phyloP scores from a whole-genome alignment of 352 stramenopile species.

The Globisporangium uncinulatum region DNA sequence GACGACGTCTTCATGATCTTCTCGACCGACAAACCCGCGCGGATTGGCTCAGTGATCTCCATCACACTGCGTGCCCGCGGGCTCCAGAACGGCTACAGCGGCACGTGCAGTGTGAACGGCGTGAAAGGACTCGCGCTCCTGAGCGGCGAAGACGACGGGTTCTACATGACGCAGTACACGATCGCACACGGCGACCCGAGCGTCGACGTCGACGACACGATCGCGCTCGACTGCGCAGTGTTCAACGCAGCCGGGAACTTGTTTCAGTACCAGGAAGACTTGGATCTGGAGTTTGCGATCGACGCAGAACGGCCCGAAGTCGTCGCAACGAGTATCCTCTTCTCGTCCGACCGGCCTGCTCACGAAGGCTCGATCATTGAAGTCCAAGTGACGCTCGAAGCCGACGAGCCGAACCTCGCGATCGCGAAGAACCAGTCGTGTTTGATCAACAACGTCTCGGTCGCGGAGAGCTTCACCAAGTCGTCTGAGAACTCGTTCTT shows the following conservation, averaged over 20 bases:
- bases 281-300: constrained; percentile 45
- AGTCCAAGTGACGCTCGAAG: constrained; percentile 39
- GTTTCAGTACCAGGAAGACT: constrained; percentile 28
- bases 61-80: constrained; percentile 38
- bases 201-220: constrained; percentile 20
- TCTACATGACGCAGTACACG: constrained; percentile 69
- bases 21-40: constrained; percentile 53
- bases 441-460: constrained; percentile 56
- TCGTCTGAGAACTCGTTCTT: constrained; percentile 39
- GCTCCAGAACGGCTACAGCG: constrained; percentile 37
- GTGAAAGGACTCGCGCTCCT: constrained; percentile 32
- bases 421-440: constrained; percentile 34
- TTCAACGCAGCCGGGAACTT: constrained; percentile 34
- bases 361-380: constrained; percentile 65
- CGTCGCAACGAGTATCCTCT: constrained; percentile 38
- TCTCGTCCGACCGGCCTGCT: constrained; percentile 50
- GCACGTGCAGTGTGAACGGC: constrained; percentile 44
- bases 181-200: constrained; percentile 34
- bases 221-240: constrained; percentile 40
- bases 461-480: constrained; percentile 42
- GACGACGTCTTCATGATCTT: constrained; percentile 55
- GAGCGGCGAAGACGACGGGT: constrained; percentile 41
- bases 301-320: constrained; percentile 42
- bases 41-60: constrained; percentile 47
- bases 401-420: constrained; percentile 31